Conservation (phyloP, 805 yeast species). For the Candida maesae region DNA sequence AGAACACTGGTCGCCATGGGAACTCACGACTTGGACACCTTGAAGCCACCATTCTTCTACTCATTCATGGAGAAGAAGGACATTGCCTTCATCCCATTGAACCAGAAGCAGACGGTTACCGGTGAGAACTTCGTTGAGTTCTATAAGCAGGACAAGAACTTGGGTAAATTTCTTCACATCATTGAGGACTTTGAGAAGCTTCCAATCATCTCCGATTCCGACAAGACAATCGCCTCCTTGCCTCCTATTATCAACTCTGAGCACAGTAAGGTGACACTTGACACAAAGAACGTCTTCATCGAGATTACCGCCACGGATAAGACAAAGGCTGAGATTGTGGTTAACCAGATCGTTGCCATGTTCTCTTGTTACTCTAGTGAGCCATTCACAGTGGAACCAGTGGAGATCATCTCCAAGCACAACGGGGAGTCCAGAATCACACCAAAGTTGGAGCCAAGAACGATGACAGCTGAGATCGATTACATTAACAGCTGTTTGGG, state of each 20-base stretch:
- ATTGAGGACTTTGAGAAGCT: conserved; percentile 84
- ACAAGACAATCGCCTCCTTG: conserved; percentile 77
- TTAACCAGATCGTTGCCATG: conserved; percentile 93
- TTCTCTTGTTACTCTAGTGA: conserved; percentile 81
- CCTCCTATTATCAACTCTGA: conserved; percentile 97
- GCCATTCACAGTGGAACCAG: conserved; percentile 87
- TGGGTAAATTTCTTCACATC: conserved; percentile 84
- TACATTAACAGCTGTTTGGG: conserved; percentile 94
- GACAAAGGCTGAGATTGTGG: conserved; percentile 90
- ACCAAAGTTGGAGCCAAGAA: conserved; percentile 70
- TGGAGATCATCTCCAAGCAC: conserved; percentile 78
- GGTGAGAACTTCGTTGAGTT: conserved; percentile 83
- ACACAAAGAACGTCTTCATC: conserved; percentile 84
- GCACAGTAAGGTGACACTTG: conserved; percentile 78
- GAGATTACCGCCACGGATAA: conserved; percentile 94
- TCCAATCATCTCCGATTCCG: conserved; percentile 83
- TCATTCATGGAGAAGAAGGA: conserved; percentile 79
- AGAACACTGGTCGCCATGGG: conserved; percentile 98
- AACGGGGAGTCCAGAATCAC: conserved; percentile 69
- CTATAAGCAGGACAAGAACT: conserved; percentile 85
- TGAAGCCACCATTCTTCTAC: conserved; percentile 81
- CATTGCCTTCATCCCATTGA: conserved; percentile 70
- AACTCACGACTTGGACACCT: conserved; percentile 87
- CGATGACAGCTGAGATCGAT: conserved; percentile 65
- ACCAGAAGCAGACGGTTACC: conserved; percentile 63